phyloP scores from a whole-genome alignment of 1,284 basidiomycete genomes.

The Boletus coffeatus region DNA sequence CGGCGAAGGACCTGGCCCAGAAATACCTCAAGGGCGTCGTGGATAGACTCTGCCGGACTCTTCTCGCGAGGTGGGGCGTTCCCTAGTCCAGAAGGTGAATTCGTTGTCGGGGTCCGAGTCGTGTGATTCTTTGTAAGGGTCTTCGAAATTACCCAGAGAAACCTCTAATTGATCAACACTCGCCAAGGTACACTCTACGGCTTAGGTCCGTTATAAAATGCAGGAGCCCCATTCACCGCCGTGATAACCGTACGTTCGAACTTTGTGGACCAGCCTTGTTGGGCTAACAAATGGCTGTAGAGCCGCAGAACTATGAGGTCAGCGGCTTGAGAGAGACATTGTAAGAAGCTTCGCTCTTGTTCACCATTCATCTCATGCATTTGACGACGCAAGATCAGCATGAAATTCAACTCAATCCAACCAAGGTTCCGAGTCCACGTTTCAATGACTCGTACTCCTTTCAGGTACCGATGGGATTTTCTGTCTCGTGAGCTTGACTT shows the following conservation, averaged over 20 bases:
- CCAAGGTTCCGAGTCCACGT: constrained; percentile 35
- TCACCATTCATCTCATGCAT: constrained; percentile 35
- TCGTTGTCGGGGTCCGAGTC: constrained; percentile 11
- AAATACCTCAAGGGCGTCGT: constrained; percentile 22
- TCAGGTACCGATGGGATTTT: constrained; percentile 29
- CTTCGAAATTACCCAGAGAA: background rate
- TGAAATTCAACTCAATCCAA: constrained; percentile 34
- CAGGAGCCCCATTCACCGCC: background rate
- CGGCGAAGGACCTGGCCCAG: constrained; percentile 19
- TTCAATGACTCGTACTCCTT: constrained; percentile 31
- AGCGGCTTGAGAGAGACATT: constrained; percentile 17
- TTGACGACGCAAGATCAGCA: constrained; percentile 41
- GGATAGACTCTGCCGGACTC: constrained; percentile 17
- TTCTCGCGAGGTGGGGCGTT: constrained; percentile 13
- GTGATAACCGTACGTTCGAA: constrained; percentile 6
- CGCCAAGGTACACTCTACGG: background rate
- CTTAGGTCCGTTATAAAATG: constrained; percentile 8
- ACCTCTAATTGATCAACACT: too few species aligned
- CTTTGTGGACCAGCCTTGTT: background rate
- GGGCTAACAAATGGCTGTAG: constrained; percentile 6
- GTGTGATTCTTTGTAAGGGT: constrained; percentile 18
- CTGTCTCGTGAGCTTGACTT: constrained; percentile 32
- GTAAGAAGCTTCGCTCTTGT: constrained; percentile 28
- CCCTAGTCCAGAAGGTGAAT: constrained; percentile 25
- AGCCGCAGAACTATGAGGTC: constrained; percentile 17